Evolutionary conservation across 139 green algal genomes (phyloP).

Genomic region (Axilococcus clingmanii): DNA sequence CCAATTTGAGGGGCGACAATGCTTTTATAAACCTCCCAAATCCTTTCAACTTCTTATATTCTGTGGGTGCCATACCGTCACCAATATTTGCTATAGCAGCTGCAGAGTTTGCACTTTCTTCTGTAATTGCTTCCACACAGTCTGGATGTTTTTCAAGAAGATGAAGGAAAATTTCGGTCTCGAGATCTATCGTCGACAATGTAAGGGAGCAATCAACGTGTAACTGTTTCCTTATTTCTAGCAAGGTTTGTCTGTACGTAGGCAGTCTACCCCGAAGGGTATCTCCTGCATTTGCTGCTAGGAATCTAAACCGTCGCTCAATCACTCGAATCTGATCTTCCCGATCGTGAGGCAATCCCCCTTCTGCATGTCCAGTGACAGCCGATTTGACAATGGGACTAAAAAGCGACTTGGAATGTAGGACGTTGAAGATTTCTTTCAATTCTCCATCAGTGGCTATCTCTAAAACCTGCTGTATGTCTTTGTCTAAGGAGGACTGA

Average conservation of each 20-base stretch:
- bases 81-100: constrained; percentile 22
- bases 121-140: constrained; percentile 8
- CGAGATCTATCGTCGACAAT: constrained; percentile 60
- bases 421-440: constrained; percentile 30
- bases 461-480: constrained; percentile 61
- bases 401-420: constrained; percentile 39
- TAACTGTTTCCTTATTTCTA: constrained; percentile 51
- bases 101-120: constrained; percentile 8
- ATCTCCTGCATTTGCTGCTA: constrained; percentile 52
- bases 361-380: neutral
- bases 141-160: constrained; percentile 41
- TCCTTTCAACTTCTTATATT: constrained; percentile 9
- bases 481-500: constrained; percentile 41
- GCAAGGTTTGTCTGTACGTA: constrained; percentile 54
- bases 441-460: constrained; percentile 69
- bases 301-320: constrained; percentile 68
- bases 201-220: constrained; percentile 28
- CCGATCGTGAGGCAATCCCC: constrained; percentile 19
- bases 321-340: constrained; percentile 34
- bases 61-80: constrained; percentile 8
- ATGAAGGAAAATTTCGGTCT: constrained; percentile 78
- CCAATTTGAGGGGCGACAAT: constrained; percentile 52
- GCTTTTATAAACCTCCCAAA: constrained; percentile 4
- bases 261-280: constrained; percentile 51
- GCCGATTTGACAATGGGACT: constrained; percentile 52